Evolutionary conservation across 495 filamentous ascomycete species (phyloP).

Genomic region (Staphylotrichum tortipilum): DNA sequence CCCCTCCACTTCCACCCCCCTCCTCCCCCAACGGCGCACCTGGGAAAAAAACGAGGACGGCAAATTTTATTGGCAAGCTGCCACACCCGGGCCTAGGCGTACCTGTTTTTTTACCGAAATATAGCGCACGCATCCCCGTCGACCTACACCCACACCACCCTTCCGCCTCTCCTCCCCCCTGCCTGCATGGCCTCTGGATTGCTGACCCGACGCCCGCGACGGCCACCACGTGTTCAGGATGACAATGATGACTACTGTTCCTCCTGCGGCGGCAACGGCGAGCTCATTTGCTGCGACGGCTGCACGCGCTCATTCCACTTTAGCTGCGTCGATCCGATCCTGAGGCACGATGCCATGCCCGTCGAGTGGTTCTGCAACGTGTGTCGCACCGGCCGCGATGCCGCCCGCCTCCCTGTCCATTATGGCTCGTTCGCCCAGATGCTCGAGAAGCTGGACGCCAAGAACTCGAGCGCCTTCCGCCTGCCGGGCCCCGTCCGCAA

Average conservation of each 20-base stretch:
- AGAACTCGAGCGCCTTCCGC: conserved; percentile 62
- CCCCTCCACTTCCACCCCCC: neutral
- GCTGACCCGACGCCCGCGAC: conserved; percentile 15
- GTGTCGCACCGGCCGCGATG: conserved; percentile 43
- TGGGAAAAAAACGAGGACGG: neutral
- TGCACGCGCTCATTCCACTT: conserved; percentile 85
- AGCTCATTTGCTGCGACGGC: conserved; percentile 84
- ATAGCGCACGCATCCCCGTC: conserved; percentile 28
- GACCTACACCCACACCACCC: too few species aligned
- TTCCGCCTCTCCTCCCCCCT: neutral
- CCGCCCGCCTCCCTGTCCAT: conserved; percentile 30
- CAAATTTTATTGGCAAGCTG: conserved; percentile 18
- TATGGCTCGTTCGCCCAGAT: conserved; percentile 49
- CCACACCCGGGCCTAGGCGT: conserved; percentile 9
- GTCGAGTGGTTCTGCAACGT: conserved; percentile 78
- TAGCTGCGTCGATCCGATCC: conserved; percentile 70
- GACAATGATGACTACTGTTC: conserved; percentile 86
- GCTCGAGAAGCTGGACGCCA: conserved; percentile 49
- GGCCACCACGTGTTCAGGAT: conserved; percentile 36
- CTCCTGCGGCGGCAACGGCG: conserved; percentile 71
- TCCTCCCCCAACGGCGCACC: neutral
- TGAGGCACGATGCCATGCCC: conserved; percentile 55
- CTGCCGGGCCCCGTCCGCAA: conserved; percentile 61
- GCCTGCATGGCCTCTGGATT: neutral
- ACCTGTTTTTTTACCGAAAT: conserved; percentile 26